A percentile compares a stretch with the other conserved stretches of the same genome.
These are phyloP conservation scores for Arachis stenosperma DNA, from an alignment of 306 rosid species.

Conservation along the genomic window DNA sequence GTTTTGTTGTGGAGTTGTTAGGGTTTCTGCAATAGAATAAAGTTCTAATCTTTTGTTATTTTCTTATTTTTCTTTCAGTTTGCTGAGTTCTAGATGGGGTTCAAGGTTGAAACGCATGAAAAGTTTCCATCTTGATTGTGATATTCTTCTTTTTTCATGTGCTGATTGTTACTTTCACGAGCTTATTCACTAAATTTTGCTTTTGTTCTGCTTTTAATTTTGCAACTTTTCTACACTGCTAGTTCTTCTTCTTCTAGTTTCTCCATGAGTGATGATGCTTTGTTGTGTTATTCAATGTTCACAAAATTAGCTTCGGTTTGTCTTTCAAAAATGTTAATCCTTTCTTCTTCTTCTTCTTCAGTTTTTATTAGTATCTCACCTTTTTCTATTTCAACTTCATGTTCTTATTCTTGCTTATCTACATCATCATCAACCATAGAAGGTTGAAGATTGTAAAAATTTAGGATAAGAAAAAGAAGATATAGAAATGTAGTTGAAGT, in stretches of 20 bases:
- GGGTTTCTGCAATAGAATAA: constrained; percentile 28
- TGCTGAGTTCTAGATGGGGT: constrained; percentile 41
- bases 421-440: constrained; percentile 28
- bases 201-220: constrained; percentile 23
- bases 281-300: constrained; percentile 33
- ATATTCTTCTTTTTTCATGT: neutral
- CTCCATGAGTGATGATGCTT: constrained; percentile 5
- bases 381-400: constrained; percentile 15
- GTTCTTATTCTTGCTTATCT: constrained; percentile 18
- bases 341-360: constrained; percentile 22
- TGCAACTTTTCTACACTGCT: constrained; percentile 12
- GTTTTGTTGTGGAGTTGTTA: constrained; percentile 34
- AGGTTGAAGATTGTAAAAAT: no score
- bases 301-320: constrained; percentile 12
- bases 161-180: neutral
- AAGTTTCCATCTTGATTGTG: constrained; percentile 32
- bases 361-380: constrained; percentile 26
- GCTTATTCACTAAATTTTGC: constrained; percentile 11
- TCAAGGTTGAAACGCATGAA: constrained; percentile 31
- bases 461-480: no score
- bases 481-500: no score
- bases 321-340: constrained; percentile 42
- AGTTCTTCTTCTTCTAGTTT: constrained; percentile 18
- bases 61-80: constrained; percentile 27
- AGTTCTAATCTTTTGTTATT: constrained; percentile 35